These are phyloP conservation scores for Trifolium pratense DNA, from an alignment of 306 rosid species.

Conservation along the genomic window DNA sequence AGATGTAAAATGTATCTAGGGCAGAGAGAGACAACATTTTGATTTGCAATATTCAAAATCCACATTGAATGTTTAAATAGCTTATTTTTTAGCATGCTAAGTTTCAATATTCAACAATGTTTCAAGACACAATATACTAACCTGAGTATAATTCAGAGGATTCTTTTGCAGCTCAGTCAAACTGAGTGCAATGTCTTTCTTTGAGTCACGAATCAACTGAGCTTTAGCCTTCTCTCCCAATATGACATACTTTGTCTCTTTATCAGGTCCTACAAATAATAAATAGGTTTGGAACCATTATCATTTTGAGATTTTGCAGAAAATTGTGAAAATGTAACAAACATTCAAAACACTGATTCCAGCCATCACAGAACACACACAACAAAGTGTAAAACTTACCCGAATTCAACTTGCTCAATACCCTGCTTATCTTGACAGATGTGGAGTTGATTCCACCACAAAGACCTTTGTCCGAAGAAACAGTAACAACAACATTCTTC, in stretches of 20 bases:
- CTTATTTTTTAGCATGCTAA: slow-evolving; percentile 16
- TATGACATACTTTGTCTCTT: slow-evolving; percentile 74
- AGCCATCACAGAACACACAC: not conserved
- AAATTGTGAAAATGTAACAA: not conserved
- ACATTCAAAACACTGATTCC: slow-evolving; percentile 5
- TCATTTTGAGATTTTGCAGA: slow-evolving; percentile 6
- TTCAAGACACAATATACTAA: slow-evolving; percentile 41
- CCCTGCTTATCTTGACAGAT: slow-evolving; percentile 94
- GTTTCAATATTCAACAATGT: slow-evolving; percentile 17
- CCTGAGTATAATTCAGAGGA: slow-evolving; percentile 90
- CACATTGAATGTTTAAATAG: slow-evolving; percentile 4
- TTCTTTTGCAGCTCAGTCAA: slow-evolving; percentile 90
- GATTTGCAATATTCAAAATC: slow-evolving; percentile 25
- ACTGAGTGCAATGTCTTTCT: slow-evolving; percentile 62
- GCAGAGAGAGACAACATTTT: not conserved
- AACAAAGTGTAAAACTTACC: slow-evolving; percentile 58
- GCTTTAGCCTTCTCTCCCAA: slow-evolving; percentile 98
- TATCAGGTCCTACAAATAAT: slow-evolving; percentile 71
- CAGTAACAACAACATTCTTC: slow-evolving; percentile 78
- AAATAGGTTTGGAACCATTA: not conserved
- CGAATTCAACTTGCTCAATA: slow-evolving; percentile 58
- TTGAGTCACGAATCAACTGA: slow-evolving; percentile 88
- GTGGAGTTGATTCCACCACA: slow-evolving; percentile 99
- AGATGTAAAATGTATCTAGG: slow-evolving; percentile 18
- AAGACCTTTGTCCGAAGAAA: slow-evolving; percentile 97